A percentile compares a stretch with the other conserved stretches of the same genome.
phyloP scores from a whole-genome alignment of 345 rosid genomes.

The Sisymbrium irio region DNA sequence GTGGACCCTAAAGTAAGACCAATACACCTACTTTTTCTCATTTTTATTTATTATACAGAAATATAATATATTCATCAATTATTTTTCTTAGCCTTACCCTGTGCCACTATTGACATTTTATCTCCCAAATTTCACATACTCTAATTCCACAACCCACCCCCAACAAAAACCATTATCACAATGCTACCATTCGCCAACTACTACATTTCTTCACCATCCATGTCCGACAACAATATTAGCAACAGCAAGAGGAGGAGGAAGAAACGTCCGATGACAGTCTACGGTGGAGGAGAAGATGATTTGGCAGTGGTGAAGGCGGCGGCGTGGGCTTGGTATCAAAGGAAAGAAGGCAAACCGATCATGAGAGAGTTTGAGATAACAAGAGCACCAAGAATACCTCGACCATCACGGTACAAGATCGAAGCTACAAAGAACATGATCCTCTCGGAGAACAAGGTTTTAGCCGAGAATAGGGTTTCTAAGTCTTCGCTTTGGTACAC shows the following conservation, averaged over 20 bases:
- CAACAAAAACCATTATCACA: conserved; percentile 4
- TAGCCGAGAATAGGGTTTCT: conserved; percentile 27
- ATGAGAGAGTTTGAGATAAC: conserved; percentile 38
- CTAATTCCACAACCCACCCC: background rate
- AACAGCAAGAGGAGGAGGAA: conserved; percentile 26
- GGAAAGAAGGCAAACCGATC: conserved; percentile 44
- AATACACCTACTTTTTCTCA: conserved; percentile 15
- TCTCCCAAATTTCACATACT: conserved; percentile 6
- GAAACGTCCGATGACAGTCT: conserved; percentile 18
- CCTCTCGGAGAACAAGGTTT: conserved; percentile 24
- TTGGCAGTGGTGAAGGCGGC: conserved; percentile 63
- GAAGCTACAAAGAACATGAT: conserved; percentile 48
- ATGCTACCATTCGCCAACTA: conserved; percentile 36
- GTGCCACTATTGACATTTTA: conserved; percentile 5
- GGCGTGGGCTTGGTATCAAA: conserved; percentile 91
- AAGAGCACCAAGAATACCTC: conserved; percentile 28
- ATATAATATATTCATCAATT: background rate
- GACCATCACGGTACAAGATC: conserved; percentile 70
- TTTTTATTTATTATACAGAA: conserved; percentile 9
- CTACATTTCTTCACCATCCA: conserved; percentile 22
- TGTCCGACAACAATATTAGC: conserved; percentile 9
- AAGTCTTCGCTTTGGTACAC: conserved; percentile 35
- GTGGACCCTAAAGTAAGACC: conserved; percentile 31
- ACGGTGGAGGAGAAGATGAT: conserved; percentile 37
- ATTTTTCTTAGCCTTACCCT: conserved; percentile 3